phyloP scores from a whole-genome alignment of 2,329 filamentous ascomycete species.

The Colletotrichum sp. region DNA sequence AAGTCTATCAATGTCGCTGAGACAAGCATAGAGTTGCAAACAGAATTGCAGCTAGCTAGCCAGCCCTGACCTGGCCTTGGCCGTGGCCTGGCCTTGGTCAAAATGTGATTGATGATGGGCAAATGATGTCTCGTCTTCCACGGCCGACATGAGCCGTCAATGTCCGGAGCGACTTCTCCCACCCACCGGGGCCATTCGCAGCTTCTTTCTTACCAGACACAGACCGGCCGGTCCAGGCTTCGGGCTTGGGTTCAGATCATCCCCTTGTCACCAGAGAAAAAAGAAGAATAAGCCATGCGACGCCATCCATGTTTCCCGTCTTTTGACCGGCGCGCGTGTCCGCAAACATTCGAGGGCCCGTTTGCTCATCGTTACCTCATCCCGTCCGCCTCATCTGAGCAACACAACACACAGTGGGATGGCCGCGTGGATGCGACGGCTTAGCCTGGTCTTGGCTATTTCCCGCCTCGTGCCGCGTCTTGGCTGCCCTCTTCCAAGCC shows the following conservation, averaged over 20 bases:
- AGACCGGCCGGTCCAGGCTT: neutral
- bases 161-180: neutral
- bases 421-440: neutral
- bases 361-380: conserved; percentile 6
- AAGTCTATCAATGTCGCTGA: neutral
- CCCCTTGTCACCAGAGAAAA: neutral
- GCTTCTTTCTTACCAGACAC: neutral
- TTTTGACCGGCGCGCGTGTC: neutral
- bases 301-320: neutral
- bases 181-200: neutral
- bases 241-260: neutral
- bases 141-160: conserved; percentile 1
- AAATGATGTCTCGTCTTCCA: neutral
- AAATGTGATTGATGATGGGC: conserved; percentile 18
- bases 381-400: neutral
- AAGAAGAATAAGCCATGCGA: neutral
- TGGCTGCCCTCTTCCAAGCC: neutral
- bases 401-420: neutral
- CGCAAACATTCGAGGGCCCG: neutral
- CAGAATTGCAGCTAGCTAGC: neutral
- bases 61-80: neutral
- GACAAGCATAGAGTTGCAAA: neutral
- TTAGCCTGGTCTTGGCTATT: neutral
- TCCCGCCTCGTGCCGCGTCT: neutral
- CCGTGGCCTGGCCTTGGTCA: neutral